Evolutionary conservation across 352 stramenopile genomes (phyloP), one percentile per base, ranked within the genome.

Genomic region (Pythium folliculosum): DNA sequence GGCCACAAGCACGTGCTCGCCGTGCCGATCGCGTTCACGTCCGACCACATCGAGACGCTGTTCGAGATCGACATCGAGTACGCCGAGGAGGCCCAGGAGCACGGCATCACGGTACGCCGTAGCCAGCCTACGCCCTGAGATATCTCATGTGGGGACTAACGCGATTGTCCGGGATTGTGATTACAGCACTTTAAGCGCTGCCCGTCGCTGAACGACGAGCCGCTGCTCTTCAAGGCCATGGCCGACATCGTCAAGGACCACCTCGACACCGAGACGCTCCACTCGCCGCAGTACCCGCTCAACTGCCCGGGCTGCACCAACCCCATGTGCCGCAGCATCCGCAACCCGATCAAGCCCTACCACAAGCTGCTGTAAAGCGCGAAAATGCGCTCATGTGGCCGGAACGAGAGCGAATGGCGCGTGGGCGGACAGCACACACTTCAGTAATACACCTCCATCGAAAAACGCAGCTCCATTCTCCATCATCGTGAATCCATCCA

Each of bases 21-120:
- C n/a, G 97, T 99, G 22, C 97, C 97, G 19, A 98, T 99, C 69
- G 96, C 89, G 51, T 99, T 99, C 80, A 98, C 98, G 25, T 98
- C 91, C 54, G 97, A 99, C 81, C 97, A 99, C 78, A 99, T 99
- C 62, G 97, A 99, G 77, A 99, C 97, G 38, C 87, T 99, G 47
- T 98, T 99, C 77, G 97, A 99, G 78, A 99, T 99, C 73, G 97
- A 99, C 83, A 98, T 99, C 68, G 97, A 99, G 79, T 99, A 99
- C 77, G 84, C 89, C 30, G 95, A 99, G 70, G 82, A 99, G 47
- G 97, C 97, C 13, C 63, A 98, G 51, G 92, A 98, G 57, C 91
- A 83, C 65, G 97, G 97, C 53, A 98, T 99, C 65, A 88, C 80
- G 56, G 93, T 90, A 52, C 45, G 75, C 78, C 32, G 32, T 37